Conservation (phyloP, 495 filamentous ascomycete species). For the Aspergillus biplanus region DNA sequence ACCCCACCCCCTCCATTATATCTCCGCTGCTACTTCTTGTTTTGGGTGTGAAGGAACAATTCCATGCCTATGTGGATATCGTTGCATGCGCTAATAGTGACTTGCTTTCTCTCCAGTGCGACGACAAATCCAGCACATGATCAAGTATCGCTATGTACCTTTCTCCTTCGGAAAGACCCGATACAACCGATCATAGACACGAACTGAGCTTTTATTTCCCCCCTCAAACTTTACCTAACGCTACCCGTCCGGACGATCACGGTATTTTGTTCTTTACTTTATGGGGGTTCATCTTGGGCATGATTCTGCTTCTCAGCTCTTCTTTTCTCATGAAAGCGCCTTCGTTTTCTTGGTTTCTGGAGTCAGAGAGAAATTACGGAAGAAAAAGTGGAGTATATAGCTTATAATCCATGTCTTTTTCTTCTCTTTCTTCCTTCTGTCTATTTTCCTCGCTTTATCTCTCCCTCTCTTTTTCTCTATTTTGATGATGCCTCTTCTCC, state of each 20-base stretch:
- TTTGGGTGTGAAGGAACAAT: background rate
- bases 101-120: conserved; percentile 64
- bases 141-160: conserved; percentile 99
- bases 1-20: background rate
- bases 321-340: background rate
- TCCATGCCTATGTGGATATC: background rate
- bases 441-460: conserved; percentile 5
- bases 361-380: background rate
- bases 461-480: conserved; percentile 6
- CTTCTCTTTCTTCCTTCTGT: conserved; percentile 6
- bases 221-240: background rate
- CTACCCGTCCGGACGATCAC: conserved; percentile 11
- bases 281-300: background rate
- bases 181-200: conserved; percentile 57
- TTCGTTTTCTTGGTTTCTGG: background rate
- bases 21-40: background rate
- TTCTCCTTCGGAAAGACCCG: conserved; percentile 91
- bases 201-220: background rate
- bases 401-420: conserved; percentile 25
- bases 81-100: conserved; percentile 1
- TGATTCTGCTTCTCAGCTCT: background rate
- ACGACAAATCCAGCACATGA: conserved; percentile 99
- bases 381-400: conserved; percentile 7
- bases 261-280: conserved; percentile 11
- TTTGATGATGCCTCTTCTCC: conserved; percentile 25